Percentiles rank a stretch among this genome's conserved stretches.
phyloP scores from a whole-genome alignment of 768 basidiomycete genomes.

The Aureoboletus auriporus region DNA sequence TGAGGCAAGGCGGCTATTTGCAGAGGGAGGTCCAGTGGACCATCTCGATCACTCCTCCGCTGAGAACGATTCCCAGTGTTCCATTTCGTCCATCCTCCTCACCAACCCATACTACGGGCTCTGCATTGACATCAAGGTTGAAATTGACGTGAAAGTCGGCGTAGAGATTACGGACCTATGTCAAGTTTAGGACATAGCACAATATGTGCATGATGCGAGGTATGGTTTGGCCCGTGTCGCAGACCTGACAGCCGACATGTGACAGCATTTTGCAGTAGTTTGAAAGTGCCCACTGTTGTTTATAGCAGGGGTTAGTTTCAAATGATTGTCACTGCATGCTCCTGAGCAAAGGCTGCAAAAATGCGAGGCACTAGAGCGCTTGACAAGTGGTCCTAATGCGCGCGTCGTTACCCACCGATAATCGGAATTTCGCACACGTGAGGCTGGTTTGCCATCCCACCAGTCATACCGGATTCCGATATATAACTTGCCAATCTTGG shows the following conservation, averaged over 20 bases:
- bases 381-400: no score
- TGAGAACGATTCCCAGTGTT: constrained; percentile 36
- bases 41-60: constrained; percentile 43
- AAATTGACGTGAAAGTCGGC: constrained; percentile 70
- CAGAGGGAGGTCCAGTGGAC: constrained; percentile 41
- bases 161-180: constrained; percentile 33
- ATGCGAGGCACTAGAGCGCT: no score
- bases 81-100: constrained; percentile 22
- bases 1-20: constrained; percentile 56
- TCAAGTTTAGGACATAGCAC: constrained; percentile 46
- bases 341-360: constrained; percentile 55
- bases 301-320: no score
- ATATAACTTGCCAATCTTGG: constrained; percentile 60
- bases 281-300: constrained; percentile 42
- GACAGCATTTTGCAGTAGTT: constrained; percentile 42
- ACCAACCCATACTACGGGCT: constrained; percentile 51
- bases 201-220: constrained; percentile 42
- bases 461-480: constrained; percentile 58
- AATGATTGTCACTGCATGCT: no score
- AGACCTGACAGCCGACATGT: constrained; percentile 53
- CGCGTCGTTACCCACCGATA: constrained; percentile 36
- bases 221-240: constrained; percentile 63
- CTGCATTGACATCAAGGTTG: constrained; percentile 47
- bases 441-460: constrained; percentile 48
- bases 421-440: constrained; percentile 54